A percentile compares a stretch with the other conserved stretches of the same genome.
Conservation (phyloP, 2,329 filamentous ascomycete species). For the Fusarium solani-melongenae region DNA sequence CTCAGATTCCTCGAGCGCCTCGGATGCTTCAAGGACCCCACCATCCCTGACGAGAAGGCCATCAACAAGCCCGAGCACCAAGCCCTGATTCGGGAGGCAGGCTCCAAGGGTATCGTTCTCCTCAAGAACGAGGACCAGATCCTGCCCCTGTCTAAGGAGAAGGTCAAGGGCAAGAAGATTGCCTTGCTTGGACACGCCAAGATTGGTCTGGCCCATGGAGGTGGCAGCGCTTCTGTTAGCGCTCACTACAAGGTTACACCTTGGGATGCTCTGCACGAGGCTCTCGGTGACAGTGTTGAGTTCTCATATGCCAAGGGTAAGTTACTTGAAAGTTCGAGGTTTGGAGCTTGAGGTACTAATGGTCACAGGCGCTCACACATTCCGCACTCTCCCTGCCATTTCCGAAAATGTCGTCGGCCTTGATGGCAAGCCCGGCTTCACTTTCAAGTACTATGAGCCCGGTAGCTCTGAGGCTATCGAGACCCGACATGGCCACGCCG, state of each 20-base stretch:
- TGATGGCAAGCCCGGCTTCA: constrained; percentile 49
- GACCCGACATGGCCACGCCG: constrained; percentile 38
- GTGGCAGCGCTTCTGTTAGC: constrained; percentile 51
- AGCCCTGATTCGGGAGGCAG: constrained; percentile 44
- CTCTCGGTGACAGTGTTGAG: constrained; percentile 40
- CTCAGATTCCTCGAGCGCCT: constrained; percentile 44
- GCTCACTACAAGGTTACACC: constrained; percentile 50
- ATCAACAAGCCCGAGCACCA: constrained; percentile 48
- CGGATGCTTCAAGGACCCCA: constrained; percentile 45
- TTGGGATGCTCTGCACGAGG: constrained; percentile 47
- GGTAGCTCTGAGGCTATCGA: constrained; percentile 40
- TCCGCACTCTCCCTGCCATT: constrained; percentile 39
- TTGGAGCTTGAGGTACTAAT: not conserved
- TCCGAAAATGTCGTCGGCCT: constrained; percentile 45
- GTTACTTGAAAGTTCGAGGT: not conserved
- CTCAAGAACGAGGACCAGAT: constrained; percentile 71
- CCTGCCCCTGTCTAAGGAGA: constrained; percentile 63
- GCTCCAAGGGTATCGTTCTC: constrained; percentile 68
- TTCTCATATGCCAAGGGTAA: constrained; percentile 46
- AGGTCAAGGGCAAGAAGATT: constrained; percentile 47
- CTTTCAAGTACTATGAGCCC: constrained; percentile 44
- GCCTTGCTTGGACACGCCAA: constrained; percentile 50
- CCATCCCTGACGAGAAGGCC: constrained; percentile 42
- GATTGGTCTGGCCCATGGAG: constrained; percentile 49
- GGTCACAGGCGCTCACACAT: constrained; percentile 41